phyloP scores from a whole-genome alignment of 1,284 basidiomycete genomes.

The Cryptococcus sp. region DNA sequence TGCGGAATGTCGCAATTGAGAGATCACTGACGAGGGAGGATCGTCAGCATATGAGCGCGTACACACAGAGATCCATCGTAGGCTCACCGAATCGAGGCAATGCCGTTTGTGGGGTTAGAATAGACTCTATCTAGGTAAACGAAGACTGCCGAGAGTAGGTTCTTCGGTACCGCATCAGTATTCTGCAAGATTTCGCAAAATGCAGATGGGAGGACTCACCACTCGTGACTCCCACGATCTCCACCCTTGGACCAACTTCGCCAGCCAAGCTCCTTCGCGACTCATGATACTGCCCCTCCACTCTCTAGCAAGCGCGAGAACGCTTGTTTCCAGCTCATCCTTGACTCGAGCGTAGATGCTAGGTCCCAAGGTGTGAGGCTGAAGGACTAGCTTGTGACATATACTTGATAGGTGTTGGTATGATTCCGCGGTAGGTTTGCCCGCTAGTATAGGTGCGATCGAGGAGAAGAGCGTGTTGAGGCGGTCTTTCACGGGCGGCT shows the following conservation, averaged over 20 bases:
- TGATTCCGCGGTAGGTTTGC: constrained; percentile 27
- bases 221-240: constrained; percentile 29
- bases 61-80: too few relatives aligned
- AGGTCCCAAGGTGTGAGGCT: constrained; percentile 22
- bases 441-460: constrained; percentile 29
- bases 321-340: constrained; percentile 26
- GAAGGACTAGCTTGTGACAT: constrained; percentile 29
- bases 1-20: constrained; percentile 60
- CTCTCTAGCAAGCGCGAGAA: constrained; percentile 25
- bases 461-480: constrained; percentile 19
- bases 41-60: too few relatives aligned
- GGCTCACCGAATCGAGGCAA: constrained; percentile 39
- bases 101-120: constrained; percentile 27
- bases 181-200: neutral
- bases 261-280: constrained; percentile 36
- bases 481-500: constrained; percentile 12
- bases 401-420: constrained; percentile 34
- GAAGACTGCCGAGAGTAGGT: constrained; percentile 43
- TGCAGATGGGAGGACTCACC: constrained; percentile 20
- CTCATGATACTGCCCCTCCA: constrained; percentile 35
- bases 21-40: constrained; percentile 55
- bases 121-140: constrained; percentile 52
- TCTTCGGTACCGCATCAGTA: constrained; percentile 14
- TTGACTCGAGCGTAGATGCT: constrained; percentile 29
- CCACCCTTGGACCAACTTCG: constrained; percentile 31